Evolutionary conservation across 768 basidiomycete species (phyloP).

Genomic region (Rhizopogon vesiculosus): DNA sequence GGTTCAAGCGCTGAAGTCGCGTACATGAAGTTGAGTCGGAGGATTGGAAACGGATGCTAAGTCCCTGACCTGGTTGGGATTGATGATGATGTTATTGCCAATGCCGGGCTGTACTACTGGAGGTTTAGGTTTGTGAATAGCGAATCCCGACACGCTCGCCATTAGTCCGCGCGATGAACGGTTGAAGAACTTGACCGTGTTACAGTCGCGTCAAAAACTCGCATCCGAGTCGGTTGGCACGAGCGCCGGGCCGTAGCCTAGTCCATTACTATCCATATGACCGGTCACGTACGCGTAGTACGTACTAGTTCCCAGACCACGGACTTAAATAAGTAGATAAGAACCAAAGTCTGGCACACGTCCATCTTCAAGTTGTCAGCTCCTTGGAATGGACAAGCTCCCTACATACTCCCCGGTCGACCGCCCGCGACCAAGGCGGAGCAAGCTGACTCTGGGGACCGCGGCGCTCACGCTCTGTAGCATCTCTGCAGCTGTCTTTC

Average conservation of each 20-base stretch:
- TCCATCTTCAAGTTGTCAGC: no score
- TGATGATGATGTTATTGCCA: slow-evolving; percentile 62
- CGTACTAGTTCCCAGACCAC: neutral
- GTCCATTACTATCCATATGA: slow-evolving; percentile 3
- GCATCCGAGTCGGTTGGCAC: no score
- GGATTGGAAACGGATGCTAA: neutral
- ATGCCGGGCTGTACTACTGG: slow-evolving; percentile 62
- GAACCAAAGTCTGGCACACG: neutral
- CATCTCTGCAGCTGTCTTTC: slow-evolving; percentile 9
- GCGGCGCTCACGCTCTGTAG: slow-evolving; percentile 14
- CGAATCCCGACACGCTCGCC: neutral
- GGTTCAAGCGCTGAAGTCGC: slow-evolving; percentile 68
- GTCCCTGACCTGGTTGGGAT: slow-evolving; percentile 47
- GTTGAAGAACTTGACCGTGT: no score
- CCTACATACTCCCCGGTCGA: slow-evolving; percentile 14
- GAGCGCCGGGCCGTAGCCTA: neutral
- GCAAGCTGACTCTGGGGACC: slow-evolving; percentile 3
- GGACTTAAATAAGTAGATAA: neutral
- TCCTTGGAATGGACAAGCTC: slow-evolving; percentile 22
- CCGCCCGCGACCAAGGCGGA: slow-evolving; percentile 8
- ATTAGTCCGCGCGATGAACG: neutral
- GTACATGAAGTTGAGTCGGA: neutral
- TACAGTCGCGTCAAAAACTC: no score
- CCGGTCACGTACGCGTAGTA: no score
- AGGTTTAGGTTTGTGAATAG: slow-evolving; percentile 24